Conservation (phyloP, 2,329 filamentous ascomycete genomes). For the Alternaria arbusti region DNA sequence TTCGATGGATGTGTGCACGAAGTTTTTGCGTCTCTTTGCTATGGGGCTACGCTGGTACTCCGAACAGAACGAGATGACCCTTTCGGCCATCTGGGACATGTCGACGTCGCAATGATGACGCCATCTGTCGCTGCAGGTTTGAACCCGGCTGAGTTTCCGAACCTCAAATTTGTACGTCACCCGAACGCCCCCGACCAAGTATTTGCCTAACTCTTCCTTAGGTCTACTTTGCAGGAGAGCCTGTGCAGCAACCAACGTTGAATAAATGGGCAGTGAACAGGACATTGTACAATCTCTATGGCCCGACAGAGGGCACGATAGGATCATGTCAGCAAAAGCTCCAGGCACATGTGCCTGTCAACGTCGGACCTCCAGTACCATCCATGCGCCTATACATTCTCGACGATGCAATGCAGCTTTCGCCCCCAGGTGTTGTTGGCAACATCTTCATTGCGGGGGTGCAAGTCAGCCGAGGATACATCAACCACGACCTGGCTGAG, state of each 20-base stretch:
- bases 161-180: slow-evolving; percentile 42
- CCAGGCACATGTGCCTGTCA: slow-evolving; percentile 33
- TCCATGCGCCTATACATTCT: slow-evolving; percentile 53
- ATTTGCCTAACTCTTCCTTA: too few relatives aligned
- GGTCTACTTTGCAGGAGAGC: slow-evolving; percentile 45
- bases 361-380: slow-evolving; percentile 47
- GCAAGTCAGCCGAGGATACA: slow-evolving; percentile 53
- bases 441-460: slow-evolving; percentile 54
- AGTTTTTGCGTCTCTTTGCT: slow-evolving; percentile 50
- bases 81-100: slow-evolving; percentile 39
- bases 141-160: slow-evolving; percentile 40
- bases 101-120: slow-evolving; percentile 47
- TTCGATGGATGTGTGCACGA: slow-evolving; percentile 57
- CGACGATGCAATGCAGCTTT: slow-evolving; percentile 36
- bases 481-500: slow-evolving; percentile 25
- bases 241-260: slow-evolving; percentile 41
- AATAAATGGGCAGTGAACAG: slow-evolving; percentile 41
- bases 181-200: too few relatives aligned
- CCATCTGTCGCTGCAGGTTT: slow-evolving; percentile 48
- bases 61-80: slow-evolving; percentile 19
- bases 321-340: slow-evolving; percentile 47
- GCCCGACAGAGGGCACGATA: slow-evolving; percentile 52
- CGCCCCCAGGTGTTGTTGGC: slow-evolving; percentile 47
- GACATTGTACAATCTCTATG: slow-evolving; percentile 54
- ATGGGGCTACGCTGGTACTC: slow-evolving; percentile 51